Conservation (phyloP, 1,139 yeast species). For the Pneumocystis wakefieldiae region DNA sequence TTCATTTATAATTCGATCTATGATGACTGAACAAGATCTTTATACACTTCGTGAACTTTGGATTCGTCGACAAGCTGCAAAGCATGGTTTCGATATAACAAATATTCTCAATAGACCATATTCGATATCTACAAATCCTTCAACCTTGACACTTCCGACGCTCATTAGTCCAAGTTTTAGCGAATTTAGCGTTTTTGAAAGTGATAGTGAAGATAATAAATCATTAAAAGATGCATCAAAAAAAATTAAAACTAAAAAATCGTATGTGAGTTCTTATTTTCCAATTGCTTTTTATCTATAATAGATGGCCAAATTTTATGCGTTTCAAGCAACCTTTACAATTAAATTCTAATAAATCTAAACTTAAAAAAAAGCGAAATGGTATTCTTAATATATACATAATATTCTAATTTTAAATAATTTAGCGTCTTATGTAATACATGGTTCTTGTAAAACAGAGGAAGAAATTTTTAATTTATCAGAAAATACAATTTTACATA, state of each 20-base stretch:
- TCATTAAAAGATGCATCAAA: not conserved
- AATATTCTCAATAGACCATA: not conserved
- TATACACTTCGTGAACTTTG: not conserved
- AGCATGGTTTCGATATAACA: not conserved
- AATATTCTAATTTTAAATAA: not conserved
- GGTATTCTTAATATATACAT: not conserved
- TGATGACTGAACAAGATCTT: not conserved
- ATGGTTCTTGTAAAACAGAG: not conserved
- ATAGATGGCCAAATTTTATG: not conserved
- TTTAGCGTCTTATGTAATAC: not conserved
- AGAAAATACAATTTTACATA: not conserved
- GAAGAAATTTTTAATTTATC: not conserved
- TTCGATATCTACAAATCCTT: not conserved
- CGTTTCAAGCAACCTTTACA: not conserved
- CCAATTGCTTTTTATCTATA: not conserved
- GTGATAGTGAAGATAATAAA: not conserved
- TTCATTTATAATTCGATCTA: not conserved
- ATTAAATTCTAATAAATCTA: not conserved
- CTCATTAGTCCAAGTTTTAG: not conserved
- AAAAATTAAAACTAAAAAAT: not conserved
- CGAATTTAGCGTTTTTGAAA: not conserved
- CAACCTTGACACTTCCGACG: not conserved
- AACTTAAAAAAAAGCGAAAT: not conserved
- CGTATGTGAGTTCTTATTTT: not conserved
- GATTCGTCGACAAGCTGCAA: not conserved